Conservation (phyloP, 345 rosid species). For the Stellera chamaejasme region DNA sequence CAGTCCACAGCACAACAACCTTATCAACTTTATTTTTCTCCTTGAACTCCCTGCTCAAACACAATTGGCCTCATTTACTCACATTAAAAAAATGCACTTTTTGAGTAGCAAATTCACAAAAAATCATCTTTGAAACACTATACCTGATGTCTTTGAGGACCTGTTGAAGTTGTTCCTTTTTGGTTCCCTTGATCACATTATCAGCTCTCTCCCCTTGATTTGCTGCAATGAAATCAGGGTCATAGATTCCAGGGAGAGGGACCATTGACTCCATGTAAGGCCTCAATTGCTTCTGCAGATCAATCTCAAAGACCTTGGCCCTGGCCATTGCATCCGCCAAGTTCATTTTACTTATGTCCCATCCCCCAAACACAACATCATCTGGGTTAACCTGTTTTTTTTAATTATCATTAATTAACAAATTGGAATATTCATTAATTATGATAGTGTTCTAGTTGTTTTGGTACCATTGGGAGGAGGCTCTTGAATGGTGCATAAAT, state of each 20-base stretch:
- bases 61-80: conserved; percentile 1
- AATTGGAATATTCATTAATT: background rate
- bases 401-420: background rate
- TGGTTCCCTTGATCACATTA: conserved; percentile 75
- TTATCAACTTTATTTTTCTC: conserved; percentile 76
- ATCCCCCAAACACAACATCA: conserved; percentile 88
- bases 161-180: conserved; percentile 76
- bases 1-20: conserved; percentile 95
- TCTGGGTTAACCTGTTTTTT: conserved; percentile 73
- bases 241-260: conserved; percentile 89
- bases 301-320: conserved; percentile 84
- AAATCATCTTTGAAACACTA: background rate
- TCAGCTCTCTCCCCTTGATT: conserved; percentile 93
- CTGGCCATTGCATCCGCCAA: conserved; percentile 97
- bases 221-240: conserved; percentile 95
- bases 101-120: background rate
- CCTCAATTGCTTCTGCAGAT: conserved; percentile 85
- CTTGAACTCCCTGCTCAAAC: conserved; percentile 68
- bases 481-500: conserved; percentile 97
- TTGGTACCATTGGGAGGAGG: conserved; percentile 83
- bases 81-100: background rate
- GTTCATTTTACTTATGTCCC: conserved; percentile 98
- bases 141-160: conserved; percentile 88
- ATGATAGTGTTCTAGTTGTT: background rate
- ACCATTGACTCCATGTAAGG: conserved; percentile 94